Evolutionary conservation across 2,329 filamentous ascomycete genomes (phyloP), one percentile per base, ranked within the genome.

Genomic region (Teratosphaeria zuluensis): DNA sequence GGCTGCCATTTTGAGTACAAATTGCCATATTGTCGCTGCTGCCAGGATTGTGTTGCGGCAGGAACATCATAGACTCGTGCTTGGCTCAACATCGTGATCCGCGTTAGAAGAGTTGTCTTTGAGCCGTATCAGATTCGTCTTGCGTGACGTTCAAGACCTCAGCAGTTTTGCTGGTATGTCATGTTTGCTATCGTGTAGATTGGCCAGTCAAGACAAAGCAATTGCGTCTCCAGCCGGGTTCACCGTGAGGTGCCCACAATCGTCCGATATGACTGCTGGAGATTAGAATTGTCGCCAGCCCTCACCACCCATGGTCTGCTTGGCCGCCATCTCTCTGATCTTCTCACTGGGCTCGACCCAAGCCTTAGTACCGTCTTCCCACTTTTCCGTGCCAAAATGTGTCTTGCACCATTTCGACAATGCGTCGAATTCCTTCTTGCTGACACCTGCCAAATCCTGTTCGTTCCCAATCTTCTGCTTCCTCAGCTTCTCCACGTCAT

Each of bases 301-400:
- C 56, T 75, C 72, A 1, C 72, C 75, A 8, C 75, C 75, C 60
- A 71, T 76, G 2, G 77, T 70, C 76, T 78, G 78, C 56, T 72
- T 70, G 56, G 73, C 64, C 4, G 72, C 74, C 48, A 75, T 74
- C 63, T 75, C 68, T 58, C 69, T 71, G 24, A 75, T 68, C 60
- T 77, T 73, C 61, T 74, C 70, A 56, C 68, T 67, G 33, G 74
- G 74, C 69, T 70, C 71, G 8, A 75, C 74, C 74, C 76, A 80
- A 24, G 71, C 73, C 60, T 58, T 58, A 4, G 66, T 77, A 53
- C 78, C 79, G 73, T 82, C 78, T 33, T 64, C 60, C 65, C 73
- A 70, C 63, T 64, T 68, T 3, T 63, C 69, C 16, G 69, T 72
- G 21, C 79, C 78, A 69, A 80, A 81, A 59, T 75, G 78, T 28